Base-by-base conservation (phyloP, 345 rosid species). In the Aquilaria yunnanensis region DNA sequence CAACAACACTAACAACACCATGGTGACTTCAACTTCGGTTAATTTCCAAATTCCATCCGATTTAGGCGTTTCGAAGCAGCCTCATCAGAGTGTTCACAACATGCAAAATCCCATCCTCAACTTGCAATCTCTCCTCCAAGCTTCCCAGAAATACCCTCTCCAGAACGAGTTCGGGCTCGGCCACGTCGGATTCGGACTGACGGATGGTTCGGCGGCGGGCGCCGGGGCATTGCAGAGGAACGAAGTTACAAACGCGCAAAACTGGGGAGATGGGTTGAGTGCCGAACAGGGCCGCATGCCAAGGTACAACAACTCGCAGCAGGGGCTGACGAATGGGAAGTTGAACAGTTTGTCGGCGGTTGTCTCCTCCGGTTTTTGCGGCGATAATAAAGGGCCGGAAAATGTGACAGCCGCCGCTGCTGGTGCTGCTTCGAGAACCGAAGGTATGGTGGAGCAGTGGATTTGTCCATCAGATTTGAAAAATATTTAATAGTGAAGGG, bases 381-480 rank as follows among this genome's bases (percentile, higher is more conserved):
- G 75, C 10, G 78, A 76, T 34, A 37, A 37, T 37, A 63, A 68
- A 23, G 73, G 60, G 30, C 69, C 75, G 9, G 83, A 73, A 67
- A 75, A 70, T 64, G 68, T 62, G 31, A 67, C 62, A 11, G 62
- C 61, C 43, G 43, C 43, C 43, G 43, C 43, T 37, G 43, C 43
- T 5, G 43, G 7, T 37, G 43, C 43, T 5, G 43, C 43, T 32
- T 4, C 79, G 23, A 79, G 83, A 72, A 65, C 72, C 57, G 86
- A 77, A 82, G 91, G 86, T 72, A 85, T 75, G 86, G 79, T 86
- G 67, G 96, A 82, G 73, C 81, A 90, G 45, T 89, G 98, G 96
- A 81, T 87, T 72, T 89, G 96, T 72, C 83, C 96, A 30, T 89
- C 96, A 48, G 92, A 86, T 70, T 91, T 69, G 80, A 74, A 57